These are phyloP conservation scores for Metarhizium rileyi DNA, from an alignment of 2,329 filamentous ascomycete genomes.

Conservation along the genomic window DNA sequence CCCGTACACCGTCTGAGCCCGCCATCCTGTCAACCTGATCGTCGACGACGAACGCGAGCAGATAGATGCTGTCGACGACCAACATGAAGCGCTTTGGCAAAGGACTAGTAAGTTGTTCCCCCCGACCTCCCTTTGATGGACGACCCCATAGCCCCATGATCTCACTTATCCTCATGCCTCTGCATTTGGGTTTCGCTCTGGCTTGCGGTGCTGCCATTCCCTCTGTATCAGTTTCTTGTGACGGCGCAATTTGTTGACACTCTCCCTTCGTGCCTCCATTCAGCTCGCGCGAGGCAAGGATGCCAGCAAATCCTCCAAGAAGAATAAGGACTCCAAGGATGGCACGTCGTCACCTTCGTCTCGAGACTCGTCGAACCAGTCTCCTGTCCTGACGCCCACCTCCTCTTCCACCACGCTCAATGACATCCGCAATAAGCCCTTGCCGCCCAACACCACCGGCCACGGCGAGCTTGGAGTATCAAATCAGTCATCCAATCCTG, in stretches of 20 bases:
- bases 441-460: conserved; percentile 46
- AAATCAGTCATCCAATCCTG: conserved; percentile 31
- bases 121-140: conserved; percentile 13
- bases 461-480: conserved; percentile 30
- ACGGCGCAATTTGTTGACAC: conserved; percentile 11
- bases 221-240: background rate
- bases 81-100: conserved; percentile 97
- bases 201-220: conserved; percentile 1
- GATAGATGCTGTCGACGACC: conserved; percentile 18
- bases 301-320: conserved; percentile 72
- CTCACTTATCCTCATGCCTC: background rate
- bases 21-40: background rate
- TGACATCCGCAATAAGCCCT: conserved; percentile 75
- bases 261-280: conserved; percentile 6
- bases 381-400: conserved; percentile 64
- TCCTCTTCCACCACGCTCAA: conserved; percentile 83
- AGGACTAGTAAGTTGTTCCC: conserved; percentile 49
- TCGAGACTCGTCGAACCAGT: conserved; percentile 45
- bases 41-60: conserved; percentile 7
- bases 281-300: conserved; percentile 90
- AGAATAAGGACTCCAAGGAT: conserved; percentile 62
- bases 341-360: conserved; percentile 72
- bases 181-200: background rate
- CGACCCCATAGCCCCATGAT: background rate
- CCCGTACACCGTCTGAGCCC: background rate